A percentile compares a stretch with the other conserved stretches of the same genome.
Evolutionary conservation across 2,329 filamentous ascomycete genomes (phyloP).

Genomic region (Pseudogymnoascus sp.): DNA sequence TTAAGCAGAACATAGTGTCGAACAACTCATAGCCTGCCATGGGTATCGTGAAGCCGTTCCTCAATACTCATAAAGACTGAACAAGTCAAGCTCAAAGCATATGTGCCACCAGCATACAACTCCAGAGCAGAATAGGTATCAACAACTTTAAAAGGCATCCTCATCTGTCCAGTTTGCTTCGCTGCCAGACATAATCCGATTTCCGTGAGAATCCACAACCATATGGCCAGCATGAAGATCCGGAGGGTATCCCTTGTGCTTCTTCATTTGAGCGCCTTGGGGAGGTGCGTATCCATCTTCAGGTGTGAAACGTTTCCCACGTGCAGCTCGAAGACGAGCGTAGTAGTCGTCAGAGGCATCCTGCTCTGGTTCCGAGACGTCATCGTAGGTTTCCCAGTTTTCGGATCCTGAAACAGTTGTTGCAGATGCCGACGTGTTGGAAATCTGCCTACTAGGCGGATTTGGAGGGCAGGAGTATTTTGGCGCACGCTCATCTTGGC

Average conservation of each 20-base stretch:
- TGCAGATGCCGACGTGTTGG: slow-evolving; percentile 52
- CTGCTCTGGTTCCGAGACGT: slow-evolving; percentile 66
- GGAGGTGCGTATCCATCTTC: slow-evolving; percentile 31
- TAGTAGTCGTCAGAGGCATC: slow-evolving; percentile 84
- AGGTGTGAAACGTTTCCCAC: slow-evolving; percentile 55
- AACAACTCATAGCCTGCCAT: neutral
- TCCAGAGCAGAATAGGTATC: neutral
- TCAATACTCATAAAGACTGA: neutral
- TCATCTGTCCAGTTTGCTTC: slow-evolving; percentile 58
- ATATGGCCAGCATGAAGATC: slow-evolving; percentile 39
- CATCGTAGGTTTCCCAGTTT: slow-evolving; percentile 97
- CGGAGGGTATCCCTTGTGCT: slow-evolving; percentile 46
- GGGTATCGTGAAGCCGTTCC: slow-evolving; percentile 1
- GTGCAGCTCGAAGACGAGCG: slow-evolving; percentile 64
- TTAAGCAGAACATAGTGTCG: neutral
- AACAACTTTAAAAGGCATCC: slow-evolving; percentile 42
- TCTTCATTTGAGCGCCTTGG: slow-evolving; percentile 42
- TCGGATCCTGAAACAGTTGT: slow-evolving; percentile 75
- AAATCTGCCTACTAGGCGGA: slow-evolving; percentile 54
- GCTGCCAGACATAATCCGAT: slow-evolving; percentile 54
- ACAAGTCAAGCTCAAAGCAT: neutral
- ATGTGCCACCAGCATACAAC: neutral
- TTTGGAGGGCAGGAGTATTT: slow-evolving; percentile 24
- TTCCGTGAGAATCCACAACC: slow-evolving; percentile 44
- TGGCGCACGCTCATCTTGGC: slow-evolving; percentile 31